phyloP scores from a whole-genome alignment of 148 eudicot species.

The Nepenthes gracilis region DNA sequence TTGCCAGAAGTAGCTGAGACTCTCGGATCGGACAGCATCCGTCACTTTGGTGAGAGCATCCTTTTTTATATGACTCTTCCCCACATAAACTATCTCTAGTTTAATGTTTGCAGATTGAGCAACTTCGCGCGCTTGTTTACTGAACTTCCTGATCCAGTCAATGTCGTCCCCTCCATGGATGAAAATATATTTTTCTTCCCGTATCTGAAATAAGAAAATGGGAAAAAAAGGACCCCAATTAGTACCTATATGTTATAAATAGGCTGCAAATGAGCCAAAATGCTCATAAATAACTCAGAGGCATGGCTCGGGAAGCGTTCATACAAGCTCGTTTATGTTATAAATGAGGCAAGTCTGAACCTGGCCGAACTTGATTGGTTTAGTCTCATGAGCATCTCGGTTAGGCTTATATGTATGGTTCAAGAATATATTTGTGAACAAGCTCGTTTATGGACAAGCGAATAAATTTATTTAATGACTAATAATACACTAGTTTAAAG shows the following conservation, averaged over 20 bases:
- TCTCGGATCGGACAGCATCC: constrained; percentile 20
- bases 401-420: too few species aligned
- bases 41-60: constrained; percentile 19
- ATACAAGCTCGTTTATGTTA: background rate
- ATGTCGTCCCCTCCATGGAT: constrained; percentile 43
- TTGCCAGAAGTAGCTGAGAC: constrained; percentile 15
- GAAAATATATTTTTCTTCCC: constrained; percentile 32
- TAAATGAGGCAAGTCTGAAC: background rate
- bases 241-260: background rate
- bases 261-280: background rate
- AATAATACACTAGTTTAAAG: too few species aligned
- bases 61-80: constrained; percentile 19
- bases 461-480: too few species aligned
- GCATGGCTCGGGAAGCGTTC: background rate
- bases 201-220: constrained; percentile 10
- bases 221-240: background rate
- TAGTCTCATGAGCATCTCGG: too few species aligned
- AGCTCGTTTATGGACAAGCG: too few species aligned
- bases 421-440: too few species aligned
- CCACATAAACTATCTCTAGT: constrained; percentile 36
- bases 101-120: constrained; percentile 14
- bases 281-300: background rate
- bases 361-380: background rate
- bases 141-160: constrained; percentile 32
- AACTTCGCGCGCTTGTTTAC: constrained; percentile 15